These are phyloP conservation scores for Periglandula ipomoeae DNA, from an alignment of 2,329 filamentous ascomycete genomes.

Conservation along the genomic window DNA sequence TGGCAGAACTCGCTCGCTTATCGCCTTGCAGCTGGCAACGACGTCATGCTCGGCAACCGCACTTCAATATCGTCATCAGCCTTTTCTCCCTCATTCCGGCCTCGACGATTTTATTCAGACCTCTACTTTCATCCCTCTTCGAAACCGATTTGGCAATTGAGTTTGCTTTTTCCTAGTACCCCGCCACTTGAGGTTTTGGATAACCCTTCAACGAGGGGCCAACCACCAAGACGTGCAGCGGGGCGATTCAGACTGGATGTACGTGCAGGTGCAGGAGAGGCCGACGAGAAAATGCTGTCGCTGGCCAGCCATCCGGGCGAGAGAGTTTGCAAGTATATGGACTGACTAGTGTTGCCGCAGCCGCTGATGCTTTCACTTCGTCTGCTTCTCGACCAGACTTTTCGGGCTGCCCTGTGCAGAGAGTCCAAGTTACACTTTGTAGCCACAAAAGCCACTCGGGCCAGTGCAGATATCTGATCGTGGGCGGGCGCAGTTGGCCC, in stretches of 20 bases:
- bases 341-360: not conserved
- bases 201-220: not conserved
- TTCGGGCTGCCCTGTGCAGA: not conserved
- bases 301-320: conserved; percentile 2
- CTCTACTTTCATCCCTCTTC: not conserved
- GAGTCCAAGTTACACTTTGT: not conserved
- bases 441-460: not conserved
- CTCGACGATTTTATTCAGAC: not conserved
- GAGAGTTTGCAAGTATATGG: not conserved
- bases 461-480: not conserved
- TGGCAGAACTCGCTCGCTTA: not conserved
- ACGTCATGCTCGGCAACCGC: not conserved
- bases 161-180: not conserved
- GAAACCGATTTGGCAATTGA: not conserved
- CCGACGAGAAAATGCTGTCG: not conserved
- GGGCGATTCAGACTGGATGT: not conserved
- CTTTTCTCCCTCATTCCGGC: not conserved
- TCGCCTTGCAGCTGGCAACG: conserved; percentile 1
- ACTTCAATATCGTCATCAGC: not conserved
- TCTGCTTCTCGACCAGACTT: not conserved
- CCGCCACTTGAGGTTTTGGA: not conserved
- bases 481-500: not conserved
- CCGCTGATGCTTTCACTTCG: not conserved
- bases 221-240: conserved; percentile 1
- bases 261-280: not conserved